Conservation (phyloP, 2,329 filamentous ascomycete genomes). For the Sporothrix protearum region DNA sequence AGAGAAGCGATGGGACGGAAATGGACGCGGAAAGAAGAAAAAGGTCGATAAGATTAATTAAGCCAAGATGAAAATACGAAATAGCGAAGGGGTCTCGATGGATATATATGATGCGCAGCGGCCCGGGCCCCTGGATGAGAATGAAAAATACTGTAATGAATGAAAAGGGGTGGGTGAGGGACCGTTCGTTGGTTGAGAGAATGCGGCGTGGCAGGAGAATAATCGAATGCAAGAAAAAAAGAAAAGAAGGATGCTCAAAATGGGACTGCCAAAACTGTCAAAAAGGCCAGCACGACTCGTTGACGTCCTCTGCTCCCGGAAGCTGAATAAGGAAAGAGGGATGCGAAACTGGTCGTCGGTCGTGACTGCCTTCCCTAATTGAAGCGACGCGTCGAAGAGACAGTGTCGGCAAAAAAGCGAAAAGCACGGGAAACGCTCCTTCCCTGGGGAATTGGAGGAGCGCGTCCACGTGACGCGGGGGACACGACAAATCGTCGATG, state of each 20-base stretch:
- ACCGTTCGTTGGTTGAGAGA: background rate
- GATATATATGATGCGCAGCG: background rate
- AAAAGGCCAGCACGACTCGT: background rate
- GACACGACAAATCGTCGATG: background rate
- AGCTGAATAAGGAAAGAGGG: constrained; percentile 10
- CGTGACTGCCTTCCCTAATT: constrained; percentile 15
- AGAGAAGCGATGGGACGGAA: background rate
- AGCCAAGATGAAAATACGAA: background rate
- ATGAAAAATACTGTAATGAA: background rate
- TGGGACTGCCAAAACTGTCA: background rate
- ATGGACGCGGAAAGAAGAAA: background rate
- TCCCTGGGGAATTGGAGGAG: background rate
- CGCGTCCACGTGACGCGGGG: constrained; percentile 14
- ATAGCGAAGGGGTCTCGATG: background rate
- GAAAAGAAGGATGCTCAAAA: background rate
- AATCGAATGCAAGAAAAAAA: background rate
- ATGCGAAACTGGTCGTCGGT: constrained; percentile 9
- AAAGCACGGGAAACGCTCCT: background rate
- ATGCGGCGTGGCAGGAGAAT: background rate
- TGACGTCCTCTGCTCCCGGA: background rate
- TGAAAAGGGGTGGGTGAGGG: constrained; percentile 6
- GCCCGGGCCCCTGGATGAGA: background rate
- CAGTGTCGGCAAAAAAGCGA: background rate
- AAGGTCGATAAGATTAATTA: no score
- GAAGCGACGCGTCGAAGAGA: background rate